A percentile compares a stretch with the other conserved stretches of the same genome.
These are phyloP conservation scores for Apiospora saccharicola DNA, from an alignment of 2,329 filamentous ascomycete genomes.

Conservation along the genomic window DNA sequence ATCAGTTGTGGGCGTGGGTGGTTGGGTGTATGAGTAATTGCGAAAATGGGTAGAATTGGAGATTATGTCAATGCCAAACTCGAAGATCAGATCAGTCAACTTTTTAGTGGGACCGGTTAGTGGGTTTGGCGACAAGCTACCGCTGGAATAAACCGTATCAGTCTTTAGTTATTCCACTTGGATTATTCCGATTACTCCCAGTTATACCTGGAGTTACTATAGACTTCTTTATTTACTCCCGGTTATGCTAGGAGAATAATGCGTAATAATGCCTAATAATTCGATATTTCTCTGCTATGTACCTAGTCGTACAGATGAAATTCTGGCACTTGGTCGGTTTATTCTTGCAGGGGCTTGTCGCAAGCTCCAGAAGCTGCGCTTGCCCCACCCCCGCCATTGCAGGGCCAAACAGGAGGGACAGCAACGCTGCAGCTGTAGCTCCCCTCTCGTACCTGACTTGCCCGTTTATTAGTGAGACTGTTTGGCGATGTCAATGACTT, in stretches of 20 bases:
- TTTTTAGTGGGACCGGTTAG: constrained; percentile 16
- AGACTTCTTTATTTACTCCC: too few species aligned
- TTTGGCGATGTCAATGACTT: background rate
- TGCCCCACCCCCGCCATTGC: constrained; percentile 11
- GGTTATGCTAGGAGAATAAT: too few species aligned
- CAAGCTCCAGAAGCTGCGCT: background rate
- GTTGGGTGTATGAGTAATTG: background rate
- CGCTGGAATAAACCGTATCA: too few species aligned
- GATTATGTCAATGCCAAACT: background rate
- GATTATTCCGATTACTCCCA: too few species aligned
- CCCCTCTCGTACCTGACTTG: background rate
- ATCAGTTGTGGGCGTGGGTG: background rate
- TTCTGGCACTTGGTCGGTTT: too few species aligned
- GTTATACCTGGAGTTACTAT: too few species aligned
- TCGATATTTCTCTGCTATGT: too few species aligned
- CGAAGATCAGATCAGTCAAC: constrained; percentile 4
- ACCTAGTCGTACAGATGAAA: too few species aligned
- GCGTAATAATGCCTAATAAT: too few species aligned
- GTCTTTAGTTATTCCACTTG: too few species aligned
- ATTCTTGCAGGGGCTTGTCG: too few species aligned
- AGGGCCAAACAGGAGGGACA: background rate
- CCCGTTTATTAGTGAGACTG: background rate
- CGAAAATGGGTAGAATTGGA: background rate
- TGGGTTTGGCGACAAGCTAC: background rate
- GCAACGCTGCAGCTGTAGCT: background rate